Base-by-base conservation (phyloP, 2,329 filamentous ascomycete genomes). In the Metarhizium rileyi region DNA sequence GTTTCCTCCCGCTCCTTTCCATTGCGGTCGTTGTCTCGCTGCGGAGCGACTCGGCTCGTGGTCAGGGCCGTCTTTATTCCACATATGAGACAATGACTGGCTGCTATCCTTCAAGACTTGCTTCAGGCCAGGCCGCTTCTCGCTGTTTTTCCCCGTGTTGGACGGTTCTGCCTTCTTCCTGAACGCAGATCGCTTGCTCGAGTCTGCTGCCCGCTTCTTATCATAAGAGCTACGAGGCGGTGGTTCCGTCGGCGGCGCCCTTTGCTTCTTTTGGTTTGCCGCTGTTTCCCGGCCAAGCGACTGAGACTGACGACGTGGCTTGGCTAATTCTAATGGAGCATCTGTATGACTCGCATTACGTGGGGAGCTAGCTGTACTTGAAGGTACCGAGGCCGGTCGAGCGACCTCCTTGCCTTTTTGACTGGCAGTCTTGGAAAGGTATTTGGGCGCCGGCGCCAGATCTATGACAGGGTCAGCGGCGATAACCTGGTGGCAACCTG, bases 61-160 rank as follows among this genome's bases (percentile, higher is more conserved):
- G 2, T 56, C 48, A 22, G 61, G 55, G 0, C 64, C 55, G n/a
- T 79, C 75, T 46, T 73, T 78, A 48, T 66, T 71, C 62, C 75
- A 73, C 0, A 80, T 62, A 50, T 67, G 74, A 0, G 73, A 69
- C 6, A 79, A 59, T 1, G 70, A 67, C 33, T 74, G 69, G 22
- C 67, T 67, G 6, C 74, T 68, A 50, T 74, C 76, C 49, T 68
- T 76, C n/a, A 82, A 61, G 3, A 70, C 77, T 48, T 74, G 72
- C 33, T 75, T 72, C 50, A 61, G 43, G 51, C 59, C 28, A 51
- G 51, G 48, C 54, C 57, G 50, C 52, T 60, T 57, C 52, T 66
- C 49, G 48, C 54, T 4, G 44, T 44, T 3, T 46, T 56, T 55
- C 44, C 56, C 33, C 42, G 54, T n/a, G 45, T 41, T 43, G 46